A percentile compares a stretch with the other conserved stretches of the same genome.
Evolutionary conservation across 1,139 yeast genomes (phyloP).

Genomic region (Pichia sp.): DNA sequence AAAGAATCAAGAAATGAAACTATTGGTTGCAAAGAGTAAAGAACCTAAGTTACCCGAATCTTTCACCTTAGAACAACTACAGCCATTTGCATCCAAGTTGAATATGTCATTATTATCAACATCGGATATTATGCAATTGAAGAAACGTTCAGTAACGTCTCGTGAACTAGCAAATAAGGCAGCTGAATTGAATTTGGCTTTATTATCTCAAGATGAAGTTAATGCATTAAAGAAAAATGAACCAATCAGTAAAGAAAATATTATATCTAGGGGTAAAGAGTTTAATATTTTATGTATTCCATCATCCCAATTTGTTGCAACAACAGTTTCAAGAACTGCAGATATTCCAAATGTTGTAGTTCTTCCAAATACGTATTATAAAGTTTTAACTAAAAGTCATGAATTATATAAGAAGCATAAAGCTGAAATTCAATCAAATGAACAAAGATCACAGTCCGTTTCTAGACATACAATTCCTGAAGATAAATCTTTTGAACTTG

Average conservation of each 20-base stretch:
- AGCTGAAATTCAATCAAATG: conserved; percentile 30
- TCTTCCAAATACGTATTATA: conserved; percentile 57
- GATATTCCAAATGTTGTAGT: conserved; percentile 56
- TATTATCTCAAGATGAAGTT: conserved; percentile 35
- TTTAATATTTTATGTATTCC: conserved; percentile 52
- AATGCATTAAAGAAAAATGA: conserved; percentile 14
- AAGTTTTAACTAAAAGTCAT: conserved; percentile 40
- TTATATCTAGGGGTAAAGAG: conserved; percentile 33
- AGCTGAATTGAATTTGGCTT: conserved; percentile 40
- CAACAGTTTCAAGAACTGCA: conserved; percentile 49
- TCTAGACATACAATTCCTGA: conserved; percentile 11
- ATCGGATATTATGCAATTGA: conserved; percentile 24
- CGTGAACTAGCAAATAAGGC: conserved; percentile 34
- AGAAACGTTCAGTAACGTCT: conserved; percentile 22
- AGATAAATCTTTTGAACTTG: conserved; percentile 6
- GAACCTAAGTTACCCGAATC: conserved; percentile 8
- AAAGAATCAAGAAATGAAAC: conserved; percentile 27
- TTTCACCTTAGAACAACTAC: conserved; percentile 12
- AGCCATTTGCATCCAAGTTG: conserved; percentile 20
- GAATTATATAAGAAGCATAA: conserved; percentile 28
- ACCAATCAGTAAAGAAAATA: conserved; percentile 24
- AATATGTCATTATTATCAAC: conserved; percentile 28
- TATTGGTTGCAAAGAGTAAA: conserved; percentile 5
- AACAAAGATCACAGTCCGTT: not conserved
- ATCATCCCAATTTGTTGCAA: conserved; percentile 48